Evolutionary conservation across 2,329 filamentous ascomycete species (phyloP), one percentile per base, ranked within the genome.

Genomic region (Fusarium torulosum): DNA sequence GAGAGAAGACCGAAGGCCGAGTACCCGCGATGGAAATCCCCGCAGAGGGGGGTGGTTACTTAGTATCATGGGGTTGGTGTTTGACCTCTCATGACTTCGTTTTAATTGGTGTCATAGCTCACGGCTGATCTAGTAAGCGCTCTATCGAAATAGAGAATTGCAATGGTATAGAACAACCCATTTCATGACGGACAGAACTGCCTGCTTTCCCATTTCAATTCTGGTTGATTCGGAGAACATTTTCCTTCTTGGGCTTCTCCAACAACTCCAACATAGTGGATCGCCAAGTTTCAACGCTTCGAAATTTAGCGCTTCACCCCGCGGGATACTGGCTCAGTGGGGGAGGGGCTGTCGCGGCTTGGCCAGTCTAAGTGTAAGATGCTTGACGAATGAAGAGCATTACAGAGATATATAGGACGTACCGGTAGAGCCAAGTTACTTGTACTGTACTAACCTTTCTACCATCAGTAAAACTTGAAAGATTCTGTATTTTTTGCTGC

Each of bases 1-100:
- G 66, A 59, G 53, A 69, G 66, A 69, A 69, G 50, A 43, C 66
- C 66, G 66, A 55, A 52, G 14, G 10, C 29, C 29, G 29, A 33
- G 29, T 15, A 15, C 25, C 58, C 58, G 52, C 42, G 51, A 50
- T 58, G 23, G 46, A 54, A 37, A 11, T 43, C 52, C 51, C 55
- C 65, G 41, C 65, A 58, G 51, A 58, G 52, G 62, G 62, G 42
- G 35, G 25, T 38, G 42, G 4, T 41, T 25, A 15, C 29, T 31
- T 17, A 23, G 55, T 52, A 59, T 58, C 54, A 59, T 46, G 40
- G 42, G 33, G 33, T 40, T 14, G 45, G 23, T 42, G 21, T 43
- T 41, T 37, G 25, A 17, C 15, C 13, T 19, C 44, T 47, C 40
- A 7, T 19, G 17, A 9, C 27, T 37, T n/a, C n/a, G 29, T 14